phyloP scores from a whole-genome alignment of 371 early-diverging fungal genomes.

The Syncephalastrum racemosum region DNA sequence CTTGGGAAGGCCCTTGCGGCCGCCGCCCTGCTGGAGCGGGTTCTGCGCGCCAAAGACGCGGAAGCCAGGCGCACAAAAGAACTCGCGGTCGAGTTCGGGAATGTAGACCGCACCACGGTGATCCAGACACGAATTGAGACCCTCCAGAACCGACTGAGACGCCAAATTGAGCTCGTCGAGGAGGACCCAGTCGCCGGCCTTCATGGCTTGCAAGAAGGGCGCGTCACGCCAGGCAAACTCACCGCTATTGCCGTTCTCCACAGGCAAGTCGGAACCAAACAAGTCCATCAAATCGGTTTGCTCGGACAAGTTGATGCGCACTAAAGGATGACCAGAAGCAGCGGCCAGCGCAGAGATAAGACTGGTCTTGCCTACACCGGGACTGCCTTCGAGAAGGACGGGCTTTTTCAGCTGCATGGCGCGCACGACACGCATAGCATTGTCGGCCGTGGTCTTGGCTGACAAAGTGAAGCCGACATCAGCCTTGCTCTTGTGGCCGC shows the following conservation, averaged over 20 bases:
- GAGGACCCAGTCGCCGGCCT: conserved; percentile 97
- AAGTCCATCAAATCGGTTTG: conserved; percentile 99
- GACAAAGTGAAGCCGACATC: conserved; percentile 75
- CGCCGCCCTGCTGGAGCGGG: conserved; percentile 96
- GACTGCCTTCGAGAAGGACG: conserved; percentile 96
- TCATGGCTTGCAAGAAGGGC: conserved; percentile 95
- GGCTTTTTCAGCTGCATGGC: conserved; percentile 93
- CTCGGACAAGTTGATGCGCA: conserved; percentile 98
- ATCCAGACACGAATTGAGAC: conserved; percentile 98
- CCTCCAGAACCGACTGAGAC: conserved; percentile 99
- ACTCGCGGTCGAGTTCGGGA: conserved; percentile 89
- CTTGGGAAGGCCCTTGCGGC: conserved; percentile 98
- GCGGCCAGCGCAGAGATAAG: conserved; percentile 88
- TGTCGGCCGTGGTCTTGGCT: conserved; percentile 90
- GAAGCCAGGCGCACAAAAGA: conserved; percentile 81
- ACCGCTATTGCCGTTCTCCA: conserved; percentile 83
- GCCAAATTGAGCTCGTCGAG: conserved; percentile 99
- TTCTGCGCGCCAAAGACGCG: conserved; percentile 99
- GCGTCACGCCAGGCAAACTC: conserved; percentile 98
- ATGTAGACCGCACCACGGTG: conserved; percentile 96
- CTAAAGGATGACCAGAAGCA: conserved; percentile 78
- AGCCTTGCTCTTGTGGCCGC: conserved; percentile 55
- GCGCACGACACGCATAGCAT: conserved; percentile 92
- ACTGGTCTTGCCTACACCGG: conserved; percentile 98
- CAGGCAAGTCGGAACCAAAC: conserved; percentile 97